Evolutionary conservation across 441 rosid species (phyloP).

Genomic region (Eruca vesicaria): DNA sequence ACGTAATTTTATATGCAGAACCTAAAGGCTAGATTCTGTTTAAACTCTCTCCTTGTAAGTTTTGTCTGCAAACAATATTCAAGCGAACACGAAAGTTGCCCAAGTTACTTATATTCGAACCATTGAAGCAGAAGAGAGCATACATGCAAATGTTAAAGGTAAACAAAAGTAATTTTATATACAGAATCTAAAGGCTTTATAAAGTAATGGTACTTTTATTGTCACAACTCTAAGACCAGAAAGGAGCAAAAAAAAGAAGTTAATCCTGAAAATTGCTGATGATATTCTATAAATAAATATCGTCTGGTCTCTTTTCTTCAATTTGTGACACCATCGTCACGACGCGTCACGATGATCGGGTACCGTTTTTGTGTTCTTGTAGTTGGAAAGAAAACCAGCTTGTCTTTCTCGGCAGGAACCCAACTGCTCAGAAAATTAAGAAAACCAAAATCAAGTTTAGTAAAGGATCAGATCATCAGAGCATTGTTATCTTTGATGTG

Average conservation of each 20-base stretch:
- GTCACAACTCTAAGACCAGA: constrained; percentile 12
- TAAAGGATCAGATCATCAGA: background rate
- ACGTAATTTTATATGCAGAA: constrained; percentile 21
- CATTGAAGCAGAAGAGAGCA: constrained; percentile 1
- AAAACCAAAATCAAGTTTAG: background rate
- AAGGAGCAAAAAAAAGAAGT: constrained; percentile 17
- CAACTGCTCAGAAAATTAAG: constrained; percentile 48
- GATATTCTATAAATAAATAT: constrained; percentile 24
- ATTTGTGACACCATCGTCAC: constrained; percentile 19
- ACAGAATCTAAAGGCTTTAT: constrained; percentile 21
- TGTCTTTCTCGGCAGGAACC: constrained; percentile 87
- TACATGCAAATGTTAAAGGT: constrained; percentile 10
- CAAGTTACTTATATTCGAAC: background rate
- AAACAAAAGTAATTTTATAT: constrained; percentile 24
- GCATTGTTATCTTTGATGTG: background rate
- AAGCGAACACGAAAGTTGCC: background rate
- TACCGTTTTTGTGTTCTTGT: constrained; percentile 91
- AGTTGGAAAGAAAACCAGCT: constrained; percentile 89
- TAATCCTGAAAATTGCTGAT: constrained; percentile 23
- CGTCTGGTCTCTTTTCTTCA: constrained; percentile 9
- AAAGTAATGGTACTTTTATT: constrained; percentile 26
- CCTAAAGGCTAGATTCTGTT: no score
- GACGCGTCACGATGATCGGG: constrained; percentile 65
- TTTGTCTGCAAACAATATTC: no score
- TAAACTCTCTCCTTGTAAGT: no score